Evolutionary conservation across 306 rosid genomes (phyloP).

Genomic region (Cyclanthera cordifolia): DNA sequence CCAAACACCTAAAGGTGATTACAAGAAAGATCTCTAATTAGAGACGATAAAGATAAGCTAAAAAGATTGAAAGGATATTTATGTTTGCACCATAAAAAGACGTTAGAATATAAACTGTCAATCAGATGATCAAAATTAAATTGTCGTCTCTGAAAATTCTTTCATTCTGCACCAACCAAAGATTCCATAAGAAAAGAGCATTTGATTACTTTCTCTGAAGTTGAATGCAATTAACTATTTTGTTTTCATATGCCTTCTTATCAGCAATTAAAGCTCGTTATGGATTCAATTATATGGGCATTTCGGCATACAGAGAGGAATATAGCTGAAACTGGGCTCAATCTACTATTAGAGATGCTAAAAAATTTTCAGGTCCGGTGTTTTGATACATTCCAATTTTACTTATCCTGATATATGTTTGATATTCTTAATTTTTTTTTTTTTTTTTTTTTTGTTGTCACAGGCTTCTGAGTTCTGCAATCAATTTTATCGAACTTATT

Average conservation of each 20-base stretch:
- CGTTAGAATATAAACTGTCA: too few relatives aligned
- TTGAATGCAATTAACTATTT: not conserved
- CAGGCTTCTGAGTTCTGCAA: slow-evolving; percentile 90
- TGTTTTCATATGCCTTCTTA: not conserved
- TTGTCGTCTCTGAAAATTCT: too few relatives aligned
- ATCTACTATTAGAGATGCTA: slow-evolving; percentile 66
- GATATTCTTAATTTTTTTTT: too few relatives aligned
- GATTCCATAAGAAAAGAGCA: not conserved
- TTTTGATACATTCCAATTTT: not conserved
- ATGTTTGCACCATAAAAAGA: too few relatives aligned
- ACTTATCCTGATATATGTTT: not conserved
- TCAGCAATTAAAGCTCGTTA: slow-evolving; percentile 95
- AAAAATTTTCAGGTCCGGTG: slow-evolving; percentile 72
- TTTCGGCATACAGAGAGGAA: slow-evolving; percentile 96
- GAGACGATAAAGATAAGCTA: too few relatives aligned
- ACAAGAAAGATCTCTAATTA: too few relatives aligned
- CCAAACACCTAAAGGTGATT: too few relatives aligned
- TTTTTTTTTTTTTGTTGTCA: not conserved
- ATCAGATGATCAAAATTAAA: too few relatives aligned
- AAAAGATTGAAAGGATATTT: too few relatives aligned
- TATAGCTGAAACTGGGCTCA: slow-evolving; percentile 88
- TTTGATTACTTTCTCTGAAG: not conserved
- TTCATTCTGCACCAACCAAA: too few relatives aligned
- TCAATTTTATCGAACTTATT: slow-evolving; percentile 78
- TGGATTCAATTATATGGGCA: slow-evolving; percentile 98